Base-by-base conservation (phyloP, 345 rosid species). In the Pugionium cornutum region DNA sequence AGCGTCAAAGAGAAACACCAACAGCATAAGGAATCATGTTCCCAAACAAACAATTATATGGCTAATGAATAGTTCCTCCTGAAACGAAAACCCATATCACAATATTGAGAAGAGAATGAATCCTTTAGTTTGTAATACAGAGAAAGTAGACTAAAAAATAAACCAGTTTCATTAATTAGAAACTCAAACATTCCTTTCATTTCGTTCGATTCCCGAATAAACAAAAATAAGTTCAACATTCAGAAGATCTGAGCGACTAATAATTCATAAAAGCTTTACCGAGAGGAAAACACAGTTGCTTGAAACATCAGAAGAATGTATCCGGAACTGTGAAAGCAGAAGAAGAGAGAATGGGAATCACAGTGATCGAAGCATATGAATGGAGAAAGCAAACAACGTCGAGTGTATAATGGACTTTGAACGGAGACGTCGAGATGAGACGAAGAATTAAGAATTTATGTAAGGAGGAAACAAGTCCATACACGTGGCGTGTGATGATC, bases 1-100 rank as follows among this genome's bases (percentile, higher is more conserved):
- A 95, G 72, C 11, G 95, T 79, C 51, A 84, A 67, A 43, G 90
- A 76, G 54, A 95, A 71, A 76, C 79, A 35, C 96, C 89, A 29
- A 86, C 80, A 4, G 87, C 57, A 69, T 91, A 95, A 60, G 88
- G 88, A 80, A 73, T 86, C 99, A 95, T 95, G 50, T 54, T 77
- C 18, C 18, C 18, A 18, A 18, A 18, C 18, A 18, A 18, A 18
- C 18, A 0, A 0, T 18, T 18, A 18, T 18, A 18, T 18, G 18
- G 18, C 0, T 18, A 18, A 18, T 18, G 18, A 18, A 18, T 18
- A 18, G 0, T 18, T 18, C 18, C 18, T 18, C 18, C 18, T 18
- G 18, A 0, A 25, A 53, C 52, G 18, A 48, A 50, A 2, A 28
- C 8, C 18, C 18, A 18, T 18, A 18, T 4, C 35, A 36, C 45